Evolutionary conservation across 2,329 filamentous ascomycete species (phyloP), one percentile per base, ranked within the genome.

Genomic region (Xylariaceae sp.): DNA sequence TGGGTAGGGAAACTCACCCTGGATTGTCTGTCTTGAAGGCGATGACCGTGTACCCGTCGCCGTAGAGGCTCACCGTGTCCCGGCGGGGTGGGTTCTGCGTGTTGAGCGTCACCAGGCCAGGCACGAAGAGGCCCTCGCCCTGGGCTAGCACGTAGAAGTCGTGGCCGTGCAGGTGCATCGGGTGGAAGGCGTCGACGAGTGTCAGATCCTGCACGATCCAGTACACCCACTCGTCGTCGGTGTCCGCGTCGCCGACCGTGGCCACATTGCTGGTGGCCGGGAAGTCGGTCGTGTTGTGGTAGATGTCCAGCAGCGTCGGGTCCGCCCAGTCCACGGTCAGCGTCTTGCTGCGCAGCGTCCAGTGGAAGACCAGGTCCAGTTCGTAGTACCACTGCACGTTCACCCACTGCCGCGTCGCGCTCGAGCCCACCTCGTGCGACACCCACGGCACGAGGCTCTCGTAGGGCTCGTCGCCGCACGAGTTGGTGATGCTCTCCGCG

Each of bases 21-120:
- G 70, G 70, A 39, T 74, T 73, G 44, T 75, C 64, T 0, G 63
- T 57, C 34, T 57, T 41, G 46, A 70, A 73, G 0, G 62, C 68
- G 15, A 75, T 53, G 2, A 65, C 63, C 5, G 74, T 39, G 43
- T 64, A 67, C 0, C 68, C 68, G 13, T 51, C 2, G 49, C 53
- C 0, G 64, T 23, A 61, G 5, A 73, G 45, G 37, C 63, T 60
- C 4, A 61, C 62, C 0, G 61, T 63, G 43, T 74, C 69, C 14
- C 70, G 53, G 0, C 68, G 56, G 1, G 65, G 58, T 1, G 67
- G 67, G 39, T 70, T 72, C 31, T 52, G 37, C 4, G 52, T 54
- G 31, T 55, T 59, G 4, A 57, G 44, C 14, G 36, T 36, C 19
- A 38, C 50, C 31, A 40, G 55, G 26, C 47, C 40, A 19, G 48